Evolutionary conservation across 495 filamentous ascomycete genomes (phyloP).

Genomic region (Neurospora cerealis): DNA sequence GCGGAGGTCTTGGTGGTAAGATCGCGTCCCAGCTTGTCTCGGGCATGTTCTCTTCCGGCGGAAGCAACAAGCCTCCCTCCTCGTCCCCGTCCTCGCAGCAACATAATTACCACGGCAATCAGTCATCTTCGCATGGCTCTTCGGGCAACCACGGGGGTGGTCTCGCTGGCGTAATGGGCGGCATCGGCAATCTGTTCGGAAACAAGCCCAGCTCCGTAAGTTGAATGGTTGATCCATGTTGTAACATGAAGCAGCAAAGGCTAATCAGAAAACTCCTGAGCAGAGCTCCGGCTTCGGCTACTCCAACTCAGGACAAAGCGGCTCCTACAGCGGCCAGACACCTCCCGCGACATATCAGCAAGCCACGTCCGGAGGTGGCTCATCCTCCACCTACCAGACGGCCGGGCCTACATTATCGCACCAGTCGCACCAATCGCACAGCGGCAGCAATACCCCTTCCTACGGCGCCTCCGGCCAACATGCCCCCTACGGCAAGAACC

Average conservation of each 20-base stretch:
- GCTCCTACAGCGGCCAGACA: slow-evolving; percentile 38
- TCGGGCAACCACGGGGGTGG: slow-evolving; percentile 18
- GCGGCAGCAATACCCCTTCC: slow-evolving; percentile 10
- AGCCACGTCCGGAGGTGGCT: slow-evolving; percentile 7
- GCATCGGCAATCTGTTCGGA: slow-evolving; percentile 33
- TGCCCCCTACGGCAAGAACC: slow-evolving; percentile 12
- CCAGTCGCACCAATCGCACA: slow-evolving; percentile 10
- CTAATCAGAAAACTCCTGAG: slow-evolving; percentile 12
- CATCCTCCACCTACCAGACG: slow-evolving; percentile 12
- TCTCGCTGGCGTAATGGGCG: slow-evolving; percentile 35
- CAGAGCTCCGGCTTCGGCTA: slow-evolving; percentile 40
- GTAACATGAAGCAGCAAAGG: neutral
- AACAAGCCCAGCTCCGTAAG: slow-evolving; percentile 26
- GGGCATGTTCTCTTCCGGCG: slow-evolving; percentile 31
- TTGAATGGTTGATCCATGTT: neutral
- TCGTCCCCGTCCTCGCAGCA: slow-evolving; percentile 13
- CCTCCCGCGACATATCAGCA: slow-evolving; percentile 41
- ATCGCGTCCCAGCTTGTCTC: slow-evolving; percentile 37
- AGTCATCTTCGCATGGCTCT: slow-evolving; percentile 14
- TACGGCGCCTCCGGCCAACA: slow-evolving; percentile 8
- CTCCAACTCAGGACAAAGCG: slow-evolving; percentile 33
- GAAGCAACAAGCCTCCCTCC: slow-evolving; percentile 18
- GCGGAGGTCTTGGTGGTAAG: slow-evolving; percentile 30
- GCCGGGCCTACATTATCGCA: slow-evolving; percentile 7
- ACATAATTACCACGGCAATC: slow-evolving; percentile 28